phyloP scores from a whole-genome alignment of 176 grass and related monocot species.

The Avena insularis region DNA sequence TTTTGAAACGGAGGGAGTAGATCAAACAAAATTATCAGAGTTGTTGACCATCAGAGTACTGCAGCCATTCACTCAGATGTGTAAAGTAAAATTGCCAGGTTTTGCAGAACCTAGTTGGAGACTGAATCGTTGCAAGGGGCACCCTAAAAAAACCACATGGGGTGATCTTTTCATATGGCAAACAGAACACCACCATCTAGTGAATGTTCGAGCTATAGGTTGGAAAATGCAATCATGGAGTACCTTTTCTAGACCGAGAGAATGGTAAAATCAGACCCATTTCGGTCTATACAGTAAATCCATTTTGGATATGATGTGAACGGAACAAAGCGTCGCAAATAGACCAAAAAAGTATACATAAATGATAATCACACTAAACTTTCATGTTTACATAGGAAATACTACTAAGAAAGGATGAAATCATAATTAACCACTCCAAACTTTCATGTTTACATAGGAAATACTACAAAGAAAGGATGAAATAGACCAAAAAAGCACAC shows the following conservation, averaged over 20 bases:
- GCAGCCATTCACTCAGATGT: background rate
- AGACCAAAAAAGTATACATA: background rate
- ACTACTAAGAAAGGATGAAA: background rate
- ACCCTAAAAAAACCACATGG: background rate
- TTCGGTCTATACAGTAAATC: background rate
- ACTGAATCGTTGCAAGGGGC: too few relatives aligned
- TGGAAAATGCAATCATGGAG: background rate
- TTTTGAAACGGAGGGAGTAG: background rate
- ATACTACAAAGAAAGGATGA: background rate
- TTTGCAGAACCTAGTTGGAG: background rate
- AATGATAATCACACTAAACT: background rate
- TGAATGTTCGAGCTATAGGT: background rate
- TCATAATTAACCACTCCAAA: background rate
- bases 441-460: background rate
- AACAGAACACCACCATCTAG: background rate
- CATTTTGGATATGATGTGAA: background rate
- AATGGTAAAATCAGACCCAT: background rate
- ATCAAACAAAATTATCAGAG: background rate
- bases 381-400: background rate
- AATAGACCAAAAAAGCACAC: background rate
- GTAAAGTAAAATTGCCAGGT: background rate
- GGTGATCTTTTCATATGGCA: background rate
- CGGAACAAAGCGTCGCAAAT: background rate
- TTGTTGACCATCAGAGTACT: background rate
- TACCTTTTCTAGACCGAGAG: too few relatives aligned